phyloP scores from a whole-genome alignment of 1,139 yeast species.

The Diutina ranongensis region DNA sequence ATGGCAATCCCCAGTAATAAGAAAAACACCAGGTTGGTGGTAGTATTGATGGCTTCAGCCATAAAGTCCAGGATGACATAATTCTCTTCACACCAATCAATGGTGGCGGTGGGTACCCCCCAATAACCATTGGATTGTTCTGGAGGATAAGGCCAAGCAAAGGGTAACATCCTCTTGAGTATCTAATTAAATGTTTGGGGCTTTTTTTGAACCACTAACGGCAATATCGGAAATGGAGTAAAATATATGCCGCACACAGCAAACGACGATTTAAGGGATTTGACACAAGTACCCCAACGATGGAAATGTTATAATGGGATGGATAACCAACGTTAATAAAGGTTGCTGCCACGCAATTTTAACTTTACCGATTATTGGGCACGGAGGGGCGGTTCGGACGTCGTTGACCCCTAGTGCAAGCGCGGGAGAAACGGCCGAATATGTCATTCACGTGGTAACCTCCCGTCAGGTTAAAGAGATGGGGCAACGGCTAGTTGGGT shows the following conservation, averaged over 20 bases:
- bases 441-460: background rate
- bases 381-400: background rate
- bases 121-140: slow-evolving; percentile 33
- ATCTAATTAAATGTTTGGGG: background rate
- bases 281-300: too few relatives aligned
- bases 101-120: slow-evolving; percentile 55
- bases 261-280: too few relatives aligned
- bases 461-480: background rate
- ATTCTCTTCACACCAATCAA: slow-evolving; percentile 96
- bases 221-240: background rate
- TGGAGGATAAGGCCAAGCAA: slow-evolving; percentile 34
- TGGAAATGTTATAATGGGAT: background rate
- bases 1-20: slow-evolving; percentile 58
- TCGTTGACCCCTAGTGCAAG: background rate
- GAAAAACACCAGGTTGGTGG: slow-evolving; percentile 64
- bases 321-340: background rate
- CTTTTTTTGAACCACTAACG: background rate
- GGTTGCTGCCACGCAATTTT: background rate
- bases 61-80: slow-evolving; percentile 75
- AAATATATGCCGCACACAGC: background rate
- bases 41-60: slow-evolving; percentile 81
- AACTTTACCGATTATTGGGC: background rate
- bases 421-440: background rate
- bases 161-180: slow-evolving; percentile 41
- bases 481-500: too few relatives aligned